Conservation (phyloP, 306 rosid species). For the Vicia villosa region DNA sequence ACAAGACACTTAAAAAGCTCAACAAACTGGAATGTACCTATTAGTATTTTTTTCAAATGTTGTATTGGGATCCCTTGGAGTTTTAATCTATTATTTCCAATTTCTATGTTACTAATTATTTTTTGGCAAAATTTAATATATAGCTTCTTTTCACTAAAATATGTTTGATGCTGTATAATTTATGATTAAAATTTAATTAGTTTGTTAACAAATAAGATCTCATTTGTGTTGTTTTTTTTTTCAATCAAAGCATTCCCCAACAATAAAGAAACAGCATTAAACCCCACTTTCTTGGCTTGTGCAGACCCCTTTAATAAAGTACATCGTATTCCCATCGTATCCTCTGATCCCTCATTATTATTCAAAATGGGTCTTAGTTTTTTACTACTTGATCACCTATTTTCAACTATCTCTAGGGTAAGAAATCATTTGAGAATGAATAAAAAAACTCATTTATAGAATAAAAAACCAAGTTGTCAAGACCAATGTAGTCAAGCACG, state of each 20-base stretch:
- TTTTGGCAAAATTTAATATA: not conserved
- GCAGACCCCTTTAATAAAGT: slow-evolving; percentile 22
- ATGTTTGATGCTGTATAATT: not conserved
- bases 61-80: not conserved
- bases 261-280: not conserved
- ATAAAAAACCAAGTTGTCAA: not conserved
- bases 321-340: slow-evolving; percentile 20
- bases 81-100: not conserved
- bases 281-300: not conserved
- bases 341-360: not conserved
- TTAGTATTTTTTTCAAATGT: not conserved
- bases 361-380: not conserved
- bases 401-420: slow-evolving; percentile 7
- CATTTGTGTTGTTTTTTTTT: not conserved
- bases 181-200: not conserved
- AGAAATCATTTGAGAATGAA: not conserved
- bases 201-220: not conserved
- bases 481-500: no score
- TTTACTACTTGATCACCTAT: not conserved
- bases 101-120: not conserved
- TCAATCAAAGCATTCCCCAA: not conserved
- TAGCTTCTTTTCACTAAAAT: slow-evolving; percentile 20
- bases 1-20: not conserved
- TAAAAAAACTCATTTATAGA: not conserved
- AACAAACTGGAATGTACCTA: not conserved